Percentiles rank a stretch among this genome's conserved stretches.
phyloP scores from a whole-genome alignment of 148 eudicot species.

The Rhododendron williamsianum region DNA sequence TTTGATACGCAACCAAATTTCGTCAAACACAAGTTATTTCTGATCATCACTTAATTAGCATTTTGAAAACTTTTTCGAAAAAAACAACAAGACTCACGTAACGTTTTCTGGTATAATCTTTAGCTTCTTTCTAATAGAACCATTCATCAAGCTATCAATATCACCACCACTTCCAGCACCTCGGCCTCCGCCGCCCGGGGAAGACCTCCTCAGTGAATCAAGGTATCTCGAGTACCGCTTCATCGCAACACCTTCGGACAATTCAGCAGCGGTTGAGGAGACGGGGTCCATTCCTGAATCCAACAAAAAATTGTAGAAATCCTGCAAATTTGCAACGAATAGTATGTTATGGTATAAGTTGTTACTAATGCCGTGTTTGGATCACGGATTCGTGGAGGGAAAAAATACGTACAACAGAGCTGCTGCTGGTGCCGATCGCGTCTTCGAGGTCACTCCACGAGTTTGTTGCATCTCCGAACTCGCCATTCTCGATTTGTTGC shows the following conservation, averaged over 20 bases:
- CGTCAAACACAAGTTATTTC: background rate
- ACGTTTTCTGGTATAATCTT: slow-evolving; percentile 64
- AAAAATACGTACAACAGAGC: slow-evolving; percentile 41
- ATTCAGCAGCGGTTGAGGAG: slow-evolving; percentile 25
- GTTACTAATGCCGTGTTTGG: background rate
- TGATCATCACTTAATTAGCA: background rate
- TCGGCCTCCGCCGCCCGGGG: slow-evolving; percentile 18
- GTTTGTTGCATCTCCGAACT: slow-evolving; percentile 49
- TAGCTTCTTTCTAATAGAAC: slow-evolving; percentile 57
- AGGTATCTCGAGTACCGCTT: slow-evolving; percentile 60
- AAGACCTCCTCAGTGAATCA: slow-evolving; percentile 19
- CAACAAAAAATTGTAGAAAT: slow-evolving; percentile 73
- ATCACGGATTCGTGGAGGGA: background rate
- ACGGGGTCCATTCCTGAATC: slow-evolving; percentile 58
- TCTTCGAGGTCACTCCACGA: slow-evolving; percentile 56
- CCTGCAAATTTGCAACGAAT: slow-evolving; percentile 28
- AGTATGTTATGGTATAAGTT: background rate
- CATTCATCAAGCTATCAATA: slow-evolving; percentile 57
- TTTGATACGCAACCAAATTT: background rate
- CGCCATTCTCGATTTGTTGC: slow-evolving; percentile 45
- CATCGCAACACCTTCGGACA: slow-evolving; percentile 25
- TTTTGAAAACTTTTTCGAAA: background rate
- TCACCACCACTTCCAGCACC: slow-evolving; percentile 10
- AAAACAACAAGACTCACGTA: slow-evolving; percentile 32
- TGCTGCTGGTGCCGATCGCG: slow-evolving; percentile 35